These are phyloP conservation scores for Neonectria hederae DNA, from an alignment of 2,329 filamentous ascomycete species.

Conservation along the genomic window DNA sequence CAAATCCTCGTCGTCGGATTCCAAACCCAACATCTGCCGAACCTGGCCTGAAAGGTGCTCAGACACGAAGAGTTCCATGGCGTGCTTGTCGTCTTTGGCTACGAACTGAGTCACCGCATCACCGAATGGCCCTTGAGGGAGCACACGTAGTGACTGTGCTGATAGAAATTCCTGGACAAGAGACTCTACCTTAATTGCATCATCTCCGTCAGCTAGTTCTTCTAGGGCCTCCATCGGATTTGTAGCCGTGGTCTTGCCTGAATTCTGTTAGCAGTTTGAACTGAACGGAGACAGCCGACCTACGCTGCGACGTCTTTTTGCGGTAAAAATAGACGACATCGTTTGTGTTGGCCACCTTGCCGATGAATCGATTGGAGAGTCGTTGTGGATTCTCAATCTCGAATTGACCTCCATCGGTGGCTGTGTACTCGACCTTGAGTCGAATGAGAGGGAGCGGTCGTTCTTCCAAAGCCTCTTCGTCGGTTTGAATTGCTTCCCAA, in stretches of 20 bases:
- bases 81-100: conserved; percentile 93
- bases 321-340: conserved; percentile 94
- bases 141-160: conserved; percentile 88
- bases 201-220: conserved; percentile 57
- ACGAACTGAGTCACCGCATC: conserved; percentile 95
- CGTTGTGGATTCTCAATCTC: conserved; percentile 95
- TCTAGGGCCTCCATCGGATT: conserved; percentile 72
- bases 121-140: conserved; percentile 91
- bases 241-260: conserved; percentile 50
- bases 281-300: neutral
- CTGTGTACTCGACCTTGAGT: conserved; percentile 89
- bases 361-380: conserved; percentile 91
- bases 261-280: conserved; percentile 9
- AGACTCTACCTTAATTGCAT: conserved; percentile 86
- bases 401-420: conserved; percentile 84
- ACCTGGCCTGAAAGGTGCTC: conserved; percentile 77
- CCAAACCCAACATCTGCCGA: conserved; percentile 72
- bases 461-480: conserved; percentile 65
- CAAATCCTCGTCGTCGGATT: conserved; percentile 73
- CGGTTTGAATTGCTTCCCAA: conserved; percentile 82
- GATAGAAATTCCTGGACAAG: conserved; percentile 88
- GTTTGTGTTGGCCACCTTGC: conserved; percentile 91
- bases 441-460: conserved; percentile 85
- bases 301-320: conserved; percentile 74
- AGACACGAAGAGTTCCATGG: conserved; percentile 83